These are phyloP conservation scores for slime mould (Dictyostelium discoideum) DNA, from an alignment of 78 protist species.

Conservation along the genomic window dicty_2.7 NC_007091.3:389501-390000, in stretches of 20 bases:
- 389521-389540: constrained; percentile 67
- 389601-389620: constrained; percentile 52
- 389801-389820: background rate
- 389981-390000: constrained; percentile 71
- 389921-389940: constrained; percentile 79
- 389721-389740: background rate
- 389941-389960: constrained; percentile 29
- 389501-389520: constrained; percentile 32
- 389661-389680: constrained; percentile 1
- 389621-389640: constrained; percentile 29
- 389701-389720: constrained; percentile 11
- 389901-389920: constrained; percentile 78
- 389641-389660: constrained; percentile 60
- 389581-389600: constrained; percentile 79
- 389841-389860: constrained; percentile 15
- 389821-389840: background rate
- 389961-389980: constrained; percentile 25
- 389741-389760: constrained; percentile 67
- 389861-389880: constrained; percentile 46
- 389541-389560: constrained; percentile 27
- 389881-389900: constrained; percentile 79
- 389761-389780: constrained; percentile 13
- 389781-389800: constrained; percentile 57
- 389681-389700: constrained; percentile 10
- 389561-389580: constrained; percentile 74